These are phyloP conservation scores for Trametes pubescens DNA, from an alignment of 1,284 basidiomycete genomes.

Conservation along the genomic window DNA sequence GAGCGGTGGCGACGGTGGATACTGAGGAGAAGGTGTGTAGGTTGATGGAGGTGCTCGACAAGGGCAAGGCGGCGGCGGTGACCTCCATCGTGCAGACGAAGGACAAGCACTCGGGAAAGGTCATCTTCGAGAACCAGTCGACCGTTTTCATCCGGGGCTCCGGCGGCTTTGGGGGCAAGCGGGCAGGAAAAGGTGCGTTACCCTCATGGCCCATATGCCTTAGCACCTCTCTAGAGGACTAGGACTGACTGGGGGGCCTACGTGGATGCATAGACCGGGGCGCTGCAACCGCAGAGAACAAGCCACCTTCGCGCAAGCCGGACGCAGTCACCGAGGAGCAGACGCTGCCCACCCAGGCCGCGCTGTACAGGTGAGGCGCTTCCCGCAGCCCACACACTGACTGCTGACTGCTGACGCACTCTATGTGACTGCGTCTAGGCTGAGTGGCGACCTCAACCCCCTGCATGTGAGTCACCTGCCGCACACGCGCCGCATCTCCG, in stretches of 20 bases:
- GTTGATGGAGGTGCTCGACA: slow-evolving; percentile 84
- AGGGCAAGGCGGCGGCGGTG: slow-evolving; percentile 92
- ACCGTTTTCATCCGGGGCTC: slow-evolving; percentile 95
- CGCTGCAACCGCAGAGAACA: slow-evolving; percentile 86
- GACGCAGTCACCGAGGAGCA: slow-evolving; percentile 90
- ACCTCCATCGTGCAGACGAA: slow-evolving; percentile 82
- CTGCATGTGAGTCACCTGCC: slow-evolving; percentile 70
- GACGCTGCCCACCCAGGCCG: slow-evolving; percentile 85
- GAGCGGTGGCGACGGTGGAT: neutral
- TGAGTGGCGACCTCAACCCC: slow-evolving; percentile 93
- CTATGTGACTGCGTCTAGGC: slow-evolving; percentile 46
- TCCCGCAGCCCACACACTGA: slow-evolving; percentile 1
- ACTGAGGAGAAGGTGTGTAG: slow-evolving; percentile 45
- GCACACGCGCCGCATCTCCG: neutral
- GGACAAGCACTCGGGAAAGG: slow-evolving; percentile 80
- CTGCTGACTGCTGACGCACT: slow-evolving; percentile 16
- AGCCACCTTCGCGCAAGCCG: slow-evolving; percentile 83
- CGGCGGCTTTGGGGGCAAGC: slow-evolving; percentile 96
- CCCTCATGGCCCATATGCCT: neutral
- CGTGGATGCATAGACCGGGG: slow-evolving; percentile 80
- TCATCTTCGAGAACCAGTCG: slow-evolving; percentile 93
- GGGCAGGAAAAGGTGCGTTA: slow-evolving; percentile 75
- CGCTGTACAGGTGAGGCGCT: slow-evolving; percentile 79
- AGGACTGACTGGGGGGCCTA: slow-evolving; percentile 7
- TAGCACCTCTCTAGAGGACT: neutral